phyloP scores from a whole-genome alignment of 495 filamentous ascomycete species.

The Penicillium antarcticum region DNA sequence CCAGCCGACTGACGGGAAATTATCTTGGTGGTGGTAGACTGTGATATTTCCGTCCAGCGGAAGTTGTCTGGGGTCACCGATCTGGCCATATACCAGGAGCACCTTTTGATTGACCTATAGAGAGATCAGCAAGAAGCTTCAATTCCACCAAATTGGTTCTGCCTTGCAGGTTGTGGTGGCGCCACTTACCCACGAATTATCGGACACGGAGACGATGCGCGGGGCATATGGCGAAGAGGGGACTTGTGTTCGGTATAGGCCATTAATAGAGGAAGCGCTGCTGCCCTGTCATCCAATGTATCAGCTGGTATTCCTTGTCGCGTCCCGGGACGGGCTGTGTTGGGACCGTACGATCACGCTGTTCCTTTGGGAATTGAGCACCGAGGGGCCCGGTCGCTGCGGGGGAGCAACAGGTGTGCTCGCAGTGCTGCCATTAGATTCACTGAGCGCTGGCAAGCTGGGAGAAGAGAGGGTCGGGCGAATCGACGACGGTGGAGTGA shows the following conservation, averaged over 20 bases:
- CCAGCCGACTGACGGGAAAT: conserved; percentile 76
- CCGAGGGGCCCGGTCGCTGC: conserved; percentile 43
- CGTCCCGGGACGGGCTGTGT: background rate
- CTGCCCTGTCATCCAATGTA: conserved; percentile 25
- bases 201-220: conserved; percentile 67
- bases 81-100: conserved; percentile 72
- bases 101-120: conserved; percentile 84
- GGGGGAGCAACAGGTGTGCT: conserved; percentile 34
- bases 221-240: conserved; percentile 76
- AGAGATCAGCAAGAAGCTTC: conserved; percentile 9
- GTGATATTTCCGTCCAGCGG: conserved; percentile 76
- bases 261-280: conserved; percentile 49
- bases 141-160: background rate
- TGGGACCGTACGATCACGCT: conserved; percentile 43
- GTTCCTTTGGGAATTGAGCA: conserved; percentile 46
- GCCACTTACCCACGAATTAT: conserved; percentile 72
- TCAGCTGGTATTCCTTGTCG: background rate
- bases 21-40: conserved; percentile 78
- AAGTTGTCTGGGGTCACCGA: conserved; percentile 67
- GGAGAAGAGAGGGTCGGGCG: conserved; percentile 51
- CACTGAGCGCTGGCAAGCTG: conserved; percentile 52
- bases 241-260: conserved; percentile 46
- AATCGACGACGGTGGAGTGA: conserved; percentile 59
- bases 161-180: background rate
- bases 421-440: conserved; percentile 29